These are phyloP conservation scores for Tetrahymena thermophila DNA, from an alignment of 73 alveolate species.

Conservation along the genomic window DNA sequence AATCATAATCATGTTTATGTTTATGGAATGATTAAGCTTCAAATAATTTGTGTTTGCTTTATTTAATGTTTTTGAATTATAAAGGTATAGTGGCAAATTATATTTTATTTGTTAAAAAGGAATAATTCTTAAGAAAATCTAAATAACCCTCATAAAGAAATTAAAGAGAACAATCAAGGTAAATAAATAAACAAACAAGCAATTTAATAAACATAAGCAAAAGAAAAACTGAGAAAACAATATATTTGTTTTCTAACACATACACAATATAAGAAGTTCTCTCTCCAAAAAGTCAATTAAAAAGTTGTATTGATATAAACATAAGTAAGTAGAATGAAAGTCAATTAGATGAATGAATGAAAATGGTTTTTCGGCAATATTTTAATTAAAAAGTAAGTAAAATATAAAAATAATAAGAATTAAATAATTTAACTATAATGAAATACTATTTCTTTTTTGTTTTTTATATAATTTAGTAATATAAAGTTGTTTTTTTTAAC, in stretches of 20 bases:
- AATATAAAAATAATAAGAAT: neutral
- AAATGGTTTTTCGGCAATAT: neutral
- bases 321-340: neutral
- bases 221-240: neutral
- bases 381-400: neutral
- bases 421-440: neutral
- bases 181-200: neutral
- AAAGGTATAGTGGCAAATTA: neutral
- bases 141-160: neutral
- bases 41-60: too few relatives aligned
- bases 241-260: neutral
- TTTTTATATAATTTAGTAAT: neutral
- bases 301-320: neutral
- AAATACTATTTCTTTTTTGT: neutral
- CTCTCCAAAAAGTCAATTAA: neutral
- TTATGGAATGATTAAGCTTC: neutral
- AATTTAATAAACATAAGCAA: neutral
- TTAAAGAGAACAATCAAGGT: too few relatives aligned
- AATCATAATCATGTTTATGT: too few relatives aligned
- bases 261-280: neutral
- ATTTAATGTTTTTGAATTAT: neutral
- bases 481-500: neutral
- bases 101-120: neutral
- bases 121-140: neutral
- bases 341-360: neutral